These are phyloP conservation scores for Ceratonia siliqua DNA, from an alignment of 306 rosid species.

Conservation along the genomic window DNA sequence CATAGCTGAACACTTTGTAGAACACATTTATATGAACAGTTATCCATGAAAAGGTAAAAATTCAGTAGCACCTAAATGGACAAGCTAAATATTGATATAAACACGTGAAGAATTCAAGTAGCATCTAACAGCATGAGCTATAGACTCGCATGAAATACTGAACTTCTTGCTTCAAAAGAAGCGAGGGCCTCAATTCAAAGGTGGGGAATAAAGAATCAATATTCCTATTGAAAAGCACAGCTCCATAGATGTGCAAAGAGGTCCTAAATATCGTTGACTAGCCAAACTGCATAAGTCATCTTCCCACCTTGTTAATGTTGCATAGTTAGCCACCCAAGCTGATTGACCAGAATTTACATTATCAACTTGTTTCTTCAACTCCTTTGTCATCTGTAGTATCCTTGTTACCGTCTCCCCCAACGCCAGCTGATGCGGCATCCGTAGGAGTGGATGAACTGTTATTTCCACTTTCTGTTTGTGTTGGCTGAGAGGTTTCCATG, in stretches of 20 bases:
- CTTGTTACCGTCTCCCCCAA: conserved; percentile 35
- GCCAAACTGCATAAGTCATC: conserved; percentile 54
- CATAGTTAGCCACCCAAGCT: conserved; percentile 55
- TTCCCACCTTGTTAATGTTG: conserved; percentile 71
- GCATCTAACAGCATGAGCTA: conserved; percentile 46
- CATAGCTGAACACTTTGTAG: conserved; percentile 23
- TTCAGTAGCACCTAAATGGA: conserved; percentile 41
- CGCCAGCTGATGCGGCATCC: conserved; percentile 24
- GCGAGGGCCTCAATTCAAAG: conserved; percentile 33
- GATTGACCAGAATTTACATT: conserved; percentile 56
- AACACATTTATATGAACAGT: conserved; percentile 41
- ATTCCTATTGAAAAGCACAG: conserved; percentile 45
- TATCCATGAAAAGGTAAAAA: conserved; percentile 34
- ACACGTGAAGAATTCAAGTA: conserved; percentile 48
- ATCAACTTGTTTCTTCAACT: conserved; percentile 43
- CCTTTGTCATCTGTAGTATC: conserved; percentile 38
- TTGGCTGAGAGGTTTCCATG: conserved; percentile 37
- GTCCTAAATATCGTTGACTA: conserved; percentile 49
- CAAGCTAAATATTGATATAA: conserved; percentile 49
- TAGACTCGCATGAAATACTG: conserved; percentile 38
- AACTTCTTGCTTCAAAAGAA: conserved; percentile 43
- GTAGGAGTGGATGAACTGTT: conserved; percentile 31
- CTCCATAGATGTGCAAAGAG: conserved; percentile 44
- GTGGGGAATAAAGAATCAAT: conserved; percentile 65
- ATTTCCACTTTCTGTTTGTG: conserved; percentile 44